These are phyloP conservation scores for Podila horticola DNA, from an alignment of 192 early-diverging fungal species.

Conservation along the genomic window DNA sequence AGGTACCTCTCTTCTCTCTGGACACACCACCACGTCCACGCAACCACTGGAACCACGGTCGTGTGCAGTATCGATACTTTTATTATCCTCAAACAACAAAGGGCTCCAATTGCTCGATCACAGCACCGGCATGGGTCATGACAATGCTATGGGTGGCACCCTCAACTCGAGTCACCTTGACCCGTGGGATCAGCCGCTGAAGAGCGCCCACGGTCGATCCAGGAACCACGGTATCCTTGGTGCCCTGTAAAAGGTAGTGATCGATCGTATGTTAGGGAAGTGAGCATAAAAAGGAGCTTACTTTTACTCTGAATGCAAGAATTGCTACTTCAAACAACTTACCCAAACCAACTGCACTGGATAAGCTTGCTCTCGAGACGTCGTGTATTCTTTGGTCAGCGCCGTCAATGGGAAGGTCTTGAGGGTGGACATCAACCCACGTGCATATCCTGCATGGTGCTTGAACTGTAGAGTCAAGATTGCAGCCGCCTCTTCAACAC, in stretches of 20 bases:
- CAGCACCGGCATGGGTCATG: constrained; percentile 30
- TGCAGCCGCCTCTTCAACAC: constrained; percentile 20
- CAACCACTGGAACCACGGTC: too few species aligned
- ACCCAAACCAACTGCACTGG: constrained; percentile 48
- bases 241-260: constrained; percentile 15
- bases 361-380: constrained; percentile 11
- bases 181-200: constrained; percentile 27
- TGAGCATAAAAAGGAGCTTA: background rate
- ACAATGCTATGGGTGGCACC: constrained; percentile 47
- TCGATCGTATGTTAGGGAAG: background rate
- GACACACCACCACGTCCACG: too few species aligned
- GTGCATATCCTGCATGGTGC: constrained; percentile 40
- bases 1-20: too few species aligned
- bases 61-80: background rate
- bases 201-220: constrained; percentile 29
- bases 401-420: constrained; percentile 30
- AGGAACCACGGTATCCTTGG: constrained; percentile 34
- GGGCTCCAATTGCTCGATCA: constrained; percentile 19
- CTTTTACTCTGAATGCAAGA: background rate
- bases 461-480: constrained; percentile 33
- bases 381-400: constrained; percentile 8
- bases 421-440: constrained; percentile 46
- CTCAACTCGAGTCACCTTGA: constrained; percentile 31
- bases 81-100: constrained; percentile 11
- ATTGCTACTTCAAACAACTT: background rate